Evolutionary conservation across 1,284 basidiomycete genomes (phyloP).

Genomic region (Pholiota adiposa): DNA sequence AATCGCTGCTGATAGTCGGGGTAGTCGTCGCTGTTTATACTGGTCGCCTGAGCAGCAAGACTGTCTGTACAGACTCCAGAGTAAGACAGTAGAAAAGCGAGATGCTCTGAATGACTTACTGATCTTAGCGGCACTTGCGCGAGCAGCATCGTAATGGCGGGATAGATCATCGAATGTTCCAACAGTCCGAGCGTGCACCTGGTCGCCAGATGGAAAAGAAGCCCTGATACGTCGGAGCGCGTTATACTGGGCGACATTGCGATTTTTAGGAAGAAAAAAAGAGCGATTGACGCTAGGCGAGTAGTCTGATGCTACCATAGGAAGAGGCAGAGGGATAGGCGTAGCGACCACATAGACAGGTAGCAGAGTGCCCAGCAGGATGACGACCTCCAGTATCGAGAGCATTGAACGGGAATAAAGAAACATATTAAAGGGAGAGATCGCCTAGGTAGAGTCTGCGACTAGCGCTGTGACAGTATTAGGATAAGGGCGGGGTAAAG

Average conservation of each 20-base stretch:
- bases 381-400: slow-evolving; percentile 37
- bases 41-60: slow-evolving; percentile 37
- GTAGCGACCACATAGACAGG: slow-evolving; percentile 28
- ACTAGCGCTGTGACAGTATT: slow-evolving; percentile 30
- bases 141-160: slow-evolving; percentile 15
- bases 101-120: slow-evolving; percentile 18
- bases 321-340: slow-evolving; percentile 40
- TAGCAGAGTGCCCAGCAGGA: slow-evolving; percentile 38
- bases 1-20: slow-evolving; percentile 42
- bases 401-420: slow-evolving; percentile 27
- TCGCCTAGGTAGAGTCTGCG: slow-evolving; percentile 21
- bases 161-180: slow-evolving; percentile 10
- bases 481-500: slow-evolving; percentile 17
- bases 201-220: slow-evolving; percentile 4
- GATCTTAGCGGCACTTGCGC: slow-evolving; percentile 15
- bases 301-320: slow-evolving; percentile 29
- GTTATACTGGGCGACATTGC: slow-evolving; percentile 15
- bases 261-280: slow-evolving; percentile 4
- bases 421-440: slow-evolving; percentile 31
- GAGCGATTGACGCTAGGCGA: slow-evolving; percentile 28
- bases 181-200: background rate
- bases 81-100: background rate
- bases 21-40: slow-evolving; percentile 29
- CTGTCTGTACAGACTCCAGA: slow-evolving; percentile 30
- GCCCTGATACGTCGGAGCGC: background rate